Conservation (phyloP, 2,329 filamentous ascomycete genomes). For the Alternaria sp. region DNA sequence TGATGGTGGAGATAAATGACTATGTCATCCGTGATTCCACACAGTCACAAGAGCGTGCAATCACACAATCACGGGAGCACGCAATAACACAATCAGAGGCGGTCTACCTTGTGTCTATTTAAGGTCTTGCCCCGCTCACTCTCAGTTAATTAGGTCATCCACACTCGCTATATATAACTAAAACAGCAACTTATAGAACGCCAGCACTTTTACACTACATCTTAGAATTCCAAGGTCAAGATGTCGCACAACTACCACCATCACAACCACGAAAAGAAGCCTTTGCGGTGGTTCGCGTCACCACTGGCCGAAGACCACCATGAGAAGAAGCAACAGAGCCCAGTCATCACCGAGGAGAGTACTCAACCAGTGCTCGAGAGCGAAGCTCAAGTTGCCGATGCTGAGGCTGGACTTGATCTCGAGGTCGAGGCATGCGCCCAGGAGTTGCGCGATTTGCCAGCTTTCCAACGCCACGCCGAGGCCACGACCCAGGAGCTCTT, state of each 20-base stretch:
- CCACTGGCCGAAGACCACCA: background rate
- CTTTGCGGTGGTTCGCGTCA: conserved; percentile 7
- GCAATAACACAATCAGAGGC: background rate
- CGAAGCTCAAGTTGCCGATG: background rate
- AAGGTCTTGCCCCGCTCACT: background rate
- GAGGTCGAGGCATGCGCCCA: background rate
- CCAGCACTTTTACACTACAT: background rate
- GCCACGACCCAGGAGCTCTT: conserved; percentile 12
- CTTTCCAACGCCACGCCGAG: conserved; percentile 10
- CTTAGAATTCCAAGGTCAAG: background rate
- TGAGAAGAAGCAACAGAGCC: background rate
- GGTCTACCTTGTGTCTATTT: background rate
- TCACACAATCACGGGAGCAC: background rate
- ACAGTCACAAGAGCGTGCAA: background rate
- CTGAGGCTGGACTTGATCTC: conserved; percentile 3
- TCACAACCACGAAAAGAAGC: conserved; percentile 7
- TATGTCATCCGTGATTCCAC: background rate
- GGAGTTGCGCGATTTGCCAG: background rate
- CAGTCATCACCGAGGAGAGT: background rate
- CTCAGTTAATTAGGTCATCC: background rate
- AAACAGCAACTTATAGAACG: background rate
- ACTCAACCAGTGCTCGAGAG: background rate
- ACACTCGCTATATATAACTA: conserved; percentile 1
- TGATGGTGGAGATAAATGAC: too few relatives aligned
- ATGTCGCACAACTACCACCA: conserved; percentile 4